These are phyloP conservation scores for Cicer judaicum DNA, from an alignment of 306 rosid genomes.

Conservation along the genomic window DNA sequence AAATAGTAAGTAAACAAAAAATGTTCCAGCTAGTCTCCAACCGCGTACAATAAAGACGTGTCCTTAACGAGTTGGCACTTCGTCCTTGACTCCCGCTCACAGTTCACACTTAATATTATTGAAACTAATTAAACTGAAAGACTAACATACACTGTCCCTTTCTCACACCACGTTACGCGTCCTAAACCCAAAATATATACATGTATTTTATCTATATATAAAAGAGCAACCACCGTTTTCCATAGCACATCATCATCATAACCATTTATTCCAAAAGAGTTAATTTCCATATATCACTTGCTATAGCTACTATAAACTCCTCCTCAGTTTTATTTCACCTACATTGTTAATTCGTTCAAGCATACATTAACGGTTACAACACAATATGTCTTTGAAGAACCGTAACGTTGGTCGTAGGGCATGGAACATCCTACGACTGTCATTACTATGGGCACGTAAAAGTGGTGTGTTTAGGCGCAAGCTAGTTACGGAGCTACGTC, in stretches of 20 bases:
- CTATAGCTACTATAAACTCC: neutral
- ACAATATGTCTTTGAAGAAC: slow-evolving; percentile 52
- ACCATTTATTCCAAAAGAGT: neutral
- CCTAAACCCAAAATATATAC: neutral
- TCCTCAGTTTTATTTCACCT: slow-evolving; percentile 4
- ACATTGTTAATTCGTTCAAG: slow-evolving; percentile 4
- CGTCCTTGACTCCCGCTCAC: neutral
- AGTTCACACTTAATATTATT: neutral
- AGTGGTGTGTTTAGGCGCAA: slow-evolving; percentile 71
- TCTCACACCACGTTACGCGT: slow-evolving; percentile 44
- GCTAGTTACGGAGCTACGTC: slow-evolving; percentile 61
- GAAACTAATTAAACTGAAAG: neutral
- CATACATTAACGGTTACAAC: neutral
- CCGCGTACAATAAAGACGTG: slow-evolving; percentile 50
- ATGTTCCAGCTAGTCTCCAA: slow-evolving; percentile 45
- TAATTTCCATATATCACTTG: neutral
- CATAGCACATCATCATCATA: slow-evolving; percentile 30
- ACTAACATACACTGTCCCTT: slow-evolving; percentile 34
- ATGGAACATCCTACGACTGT: slow-evolving; percentile 72
- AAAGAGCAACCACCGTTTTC: slow-evolving; percentile 17
- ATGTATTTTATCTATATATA: neutral
- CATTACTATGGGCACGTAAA: slow-evolving; percentile 80
- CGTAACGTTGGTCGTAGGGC: slow-evolving; percentile 52
- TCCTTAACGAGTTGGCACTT: slow-evolving; percentile 43
- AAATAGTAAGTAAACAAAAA: slow-evolving; percentile 27